Base-by-base conservation (phyloP, 106 monocot genomes). In the Posidonia australis region DNA sequence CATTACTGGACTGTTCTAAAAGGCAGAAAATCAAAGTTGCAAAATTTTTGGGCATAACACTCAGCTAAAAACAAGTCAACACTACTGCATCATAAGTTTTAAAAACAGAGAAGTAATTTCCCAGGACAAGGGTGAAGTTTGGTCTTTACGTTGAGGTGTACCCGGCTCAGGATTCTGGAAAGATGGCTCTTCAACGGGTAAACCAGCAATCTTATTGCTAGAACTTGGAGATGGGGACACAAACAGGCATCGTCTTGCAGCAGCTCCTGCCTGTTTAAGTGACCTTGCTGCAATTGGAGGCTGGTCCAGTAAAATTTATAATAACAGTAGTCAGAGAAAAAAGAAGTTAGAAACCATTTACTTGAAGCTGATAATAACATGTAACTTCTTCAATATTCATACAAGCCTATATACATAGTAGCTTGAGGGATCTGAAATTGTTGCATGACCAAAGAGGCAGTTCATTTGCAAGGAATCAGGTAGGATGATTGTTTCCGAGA, bases 221-320 rank as follows among this genome's bases (percentile, higher is more conserved):
- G 21, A 61, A 61, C 61, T 61, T 44, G 19, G 21, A 18, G 43
- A 29, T 29, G 59, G 61, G 18, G 18, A 43, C 30, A 32, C 61
- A 61, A 42, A 20, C 18, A 61, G 61, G 36, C 36, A 11, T 14
- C 21, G 61, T 21, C 36, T 61, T 42, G 61, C 42, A 42, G 61
- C 41, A 42, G 61, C 22, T 41, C 19, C 61, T 43, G n/a, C 61
- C 10, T 44, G 61, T 42, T 61, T 61, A n/a, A 10, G 61, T 42
- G 24, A 5, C 24, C 24, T 55, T 21, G 61, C 61, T 61, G n/a
- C 17, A 61, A 61, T 61, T 43, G 31, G 61, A 41, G 20, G 13
- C 61, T 61, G 61, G 43, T 2, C 28, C 23, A 58, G n/a, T n/a
- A 58, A 12, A 14, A 58, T 27, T 27, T 29, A 28, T 36, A 36